These are phyloP conservation scores for Thelonectria olida DNA, from an alignment of 2,329 filamentous ascomycete genomes.

Conservation along the genomic window DNA sequence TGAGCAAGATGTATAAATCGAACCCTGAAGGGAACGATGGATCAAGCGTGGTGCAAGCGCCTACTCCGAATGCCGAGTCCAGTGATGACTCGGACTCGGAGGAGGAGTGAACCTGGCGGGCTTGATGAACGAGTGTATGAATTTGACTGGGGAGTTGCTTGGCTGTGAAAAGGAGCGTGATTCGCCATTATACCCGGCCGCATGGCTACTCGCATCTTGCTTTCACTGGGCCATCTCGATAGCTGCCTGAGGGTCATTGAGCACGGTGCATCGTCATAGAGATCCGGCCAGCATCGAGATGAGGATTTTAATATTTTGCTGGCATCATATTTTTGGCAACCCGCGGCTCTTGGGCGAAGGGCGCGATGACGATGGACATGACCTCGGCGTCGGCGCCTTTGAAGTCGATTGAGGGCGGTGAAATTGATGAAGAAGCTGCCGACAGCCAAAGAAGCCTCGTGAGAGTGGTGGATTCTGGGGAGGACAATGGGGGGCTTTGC, in stretches of 20 bases:
- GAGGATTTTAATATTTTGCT: slow-evolving; percentile 30
- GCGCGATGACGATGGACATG: slow-evolving; percentile 1
- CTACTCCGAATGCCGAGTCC: slow-evolving; percentile 45
- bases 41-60: slow-evolving; percentile 35
- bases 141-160: slow-evolving; percentile 34
- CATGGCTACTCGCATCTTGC: slow-evolving; percentile 36
- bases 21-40: slow-evolving; percentile 45
- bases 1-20: slow-evolving; percentile 55
- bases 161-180: slow-evolving; percentile 33
- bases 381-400: slow-evolving; percentile 9
- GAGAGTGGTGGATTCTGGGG: slow-evolving; percentile 12
- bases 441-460: slow-evolving; percentile 15
- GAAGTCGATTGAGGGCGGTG: neutral
- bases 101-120: slow-evolving; percentile 51
- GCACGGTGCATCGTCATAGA: slow-evolving; percentile 25
- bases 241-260: slow-evolving; percentile 18
- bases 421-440: neutral
- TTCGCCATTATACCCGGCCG: slow-evolving; percentile 41
- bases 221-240: slow-evolving; percentile 29
- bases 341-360: slow-evolving; percentile 9
- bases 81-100: slow-evolving; percentile 59
- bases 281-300: slow-evolving; percentile 23
- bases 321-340: slow-evolving; percentile 25
- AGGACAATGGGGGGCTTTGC: slow-evolving; percentile 17
- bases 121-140: slow-evolving; percentile 37